Percentiles rank a stretch among this genome's conserved stretches.
Evolutionary conservation across 257 asterid species (phyloP).

Genomic region (Scutellaria galericulata): DNA sequence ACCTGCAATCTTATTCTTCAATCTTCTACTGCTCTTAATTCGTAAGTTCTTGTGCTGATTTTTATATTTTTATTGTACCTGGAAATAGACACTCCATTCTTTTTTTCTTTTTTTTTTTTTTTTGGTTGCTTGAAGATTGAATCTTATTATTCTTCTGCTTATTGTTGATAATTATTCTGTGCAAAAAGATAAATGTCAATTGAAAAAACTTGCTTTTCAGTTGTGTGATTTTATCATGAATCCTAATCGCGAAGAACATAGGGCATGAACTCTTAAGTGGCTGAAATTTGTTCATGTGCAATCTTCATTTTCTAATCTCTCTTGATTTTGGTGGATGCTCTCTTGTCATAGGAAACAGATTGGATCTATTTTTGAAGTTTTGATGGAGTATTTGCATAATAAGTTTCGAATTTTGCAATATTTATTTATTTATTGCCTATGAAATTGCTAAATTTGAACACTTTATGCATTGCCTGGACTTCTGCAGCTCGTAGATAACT

Average conservation of each 20-base stretch:
- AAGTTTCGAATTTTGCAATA: not conserved
- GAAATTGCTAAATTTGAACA: not conserved
- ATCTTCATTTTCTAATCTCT: not conserved
- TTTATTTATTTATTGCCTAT: not conserved
- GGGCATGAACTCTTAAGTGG: not conserved
- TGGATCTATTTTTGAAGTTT: not conserved
- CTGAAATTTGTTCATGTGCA: not conserved
- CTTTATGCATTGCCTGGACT: not conserved
- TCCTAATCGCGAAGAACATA: not conserved
- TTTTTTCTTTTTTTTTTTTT: not conserved
- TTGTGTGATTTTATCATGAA: not conserved
- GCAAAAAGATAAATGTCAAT: not conserved
- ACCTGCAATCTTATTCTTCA: constrained; percentile 21
- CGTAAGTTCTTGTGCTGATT: constrained; percentile 5
- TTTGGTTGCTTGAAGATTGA: constrained; percentile 16
- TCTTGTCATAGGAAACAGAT: not conserved
- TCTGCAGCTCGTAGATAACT: not conserved
- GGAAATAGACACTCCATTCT: not conserved
- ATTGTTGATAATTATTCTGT: not conserved
- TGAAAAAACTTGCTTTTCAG: not conserved
- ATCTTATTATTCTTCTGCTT: constrained; percentile 10
- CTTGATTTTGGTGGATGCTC: not conserved
- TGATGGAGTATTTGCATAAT: not conserved
- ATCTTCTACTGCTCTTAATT: not conserved
- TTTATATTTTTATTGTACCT: not conserved